Evolutionary conservation across 257 asterid species (phyloP).

Genomic region (Scutellaria minor): DNA sequence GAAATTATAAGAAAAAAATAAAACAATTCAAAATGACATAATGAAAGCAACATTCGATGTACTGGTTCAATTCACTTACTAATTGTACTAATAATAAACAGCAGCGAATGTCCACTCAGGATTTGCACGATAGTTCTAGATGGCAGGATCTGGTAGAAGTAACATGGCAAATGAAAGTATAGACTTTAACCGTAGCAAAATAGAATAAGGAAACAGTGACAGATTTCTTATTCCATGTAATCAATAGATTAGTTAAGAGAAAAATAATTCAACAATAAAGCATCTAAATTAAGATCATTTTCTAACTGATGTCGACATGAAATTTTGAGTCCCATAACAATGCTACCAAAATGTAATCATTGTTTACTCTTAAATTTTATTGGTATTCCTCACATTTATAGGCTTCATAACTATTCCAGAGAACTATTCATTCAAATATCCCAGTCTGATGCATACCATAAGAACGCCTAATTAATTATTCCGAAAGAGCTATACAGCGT

Average conservation of each 20-base stretch:
- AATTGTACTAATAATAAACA: neutral
- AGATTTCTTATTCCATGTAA: constrained; percentile 7
- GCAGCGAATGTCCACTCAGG: constrained; percentile 7
- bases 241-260: neutral
- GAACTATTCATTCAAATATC: neutral
- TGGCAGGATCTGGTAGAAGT: too few species aligned
- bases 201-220: neutral
- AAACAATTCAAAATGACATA: neutral
- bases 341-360: neutral
- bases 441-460: neutral
- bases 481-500: neutral
- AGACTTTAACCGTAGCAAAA: neutral
- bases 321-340: neutral
- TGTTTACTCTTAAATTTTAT: neutral
- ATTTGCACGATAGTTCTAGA: too few species aligned
- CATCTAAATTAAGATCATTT: neutral
- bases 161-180: neutral
- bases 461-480: neutral
- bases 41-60: neutral
- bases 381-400: neutral
- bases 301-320: constrained; percentile 5
- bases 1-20: neutral
- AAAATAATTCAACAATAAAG: neutral
- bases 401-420: neutral
- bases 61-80: constrained; percentile 10